phyloP scores from a whole-genome alignment of 2,329 filamentous ascomycete species.

The Aspergillus niger region DNA sequence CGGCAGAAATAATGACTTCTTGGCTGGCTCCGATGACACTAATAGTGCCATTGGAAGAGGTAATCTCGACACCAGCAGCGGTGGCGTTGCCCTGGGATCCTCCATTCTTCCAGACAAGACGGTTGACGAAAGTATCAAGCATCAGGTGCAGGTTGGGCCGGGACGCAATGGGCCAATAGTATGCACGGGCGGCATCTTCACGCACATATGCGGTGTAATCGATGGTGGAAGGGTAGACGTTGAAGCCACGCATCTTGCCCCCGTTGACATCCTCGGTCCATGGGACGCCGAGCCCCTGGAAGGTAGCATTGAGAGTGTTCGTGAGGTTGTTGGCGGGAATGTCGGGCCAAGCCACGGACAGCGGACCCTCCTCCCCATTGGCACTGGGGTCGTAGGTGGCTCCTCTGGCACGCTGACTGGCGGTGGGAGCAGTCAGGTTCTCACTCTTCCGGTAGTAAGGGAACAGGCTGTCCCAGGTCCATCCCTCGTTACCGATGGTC shows the following conservation, averaged over 20 bases:
- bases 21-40: slow-evolving; percentile 35
- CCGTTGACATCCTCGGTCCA: slow-evolving; percentile 47
- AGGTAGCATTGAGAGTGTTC: slow-evolving; percentile 42
- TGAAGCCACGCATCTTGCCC: slow-evolving; percentile 49
- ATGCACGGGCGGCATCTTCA: slow-evolving; percentile 52
- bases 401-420: slow-evolving; percentile 26
- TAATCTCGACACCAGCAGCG: slow-evolving; percentile 20
- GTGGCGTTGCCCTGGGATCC: slow-evolving; percentile 24
- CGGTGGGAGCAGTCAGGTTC: slow-evolving; percentile 28
- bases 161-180: slow-evolving; percentile 47
- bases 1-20: slow-evolving; percentile 64
- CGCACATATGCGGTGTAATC: slow-evolving; percentile 42
- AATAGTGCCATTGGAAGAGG: slow-evolving; percentile 24
- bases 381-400: slow-evolving; percentile 31
- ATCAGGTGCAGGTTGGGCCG: slow-evolving; percentile 26
- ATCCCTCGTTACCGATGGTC: slow-evolving; percentile 30
- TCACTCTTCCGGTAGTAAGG: slow-evolving; percentile 35
- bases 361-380: slow-evolving; percentile 33
- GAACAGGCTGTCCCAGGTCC: slow-evolving; percentile 34
- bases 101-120: slow-evolving; percentile 41
- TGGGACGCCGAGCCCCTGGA: slow-evolving; percentile 32
- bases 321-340: slow-evolving; percentile 18
- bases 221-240: slow-evolving; percentile 46
- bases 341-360: slow-evolving; percentile 33
- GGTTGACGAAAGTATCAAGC: slow-evolving; percentile 42